These are phyloP conservation scores for Nemania abortiva DNA, from an alignment of 2,329 filamentous ascomycete genomes.

Conservation along the genomic window DNA sequence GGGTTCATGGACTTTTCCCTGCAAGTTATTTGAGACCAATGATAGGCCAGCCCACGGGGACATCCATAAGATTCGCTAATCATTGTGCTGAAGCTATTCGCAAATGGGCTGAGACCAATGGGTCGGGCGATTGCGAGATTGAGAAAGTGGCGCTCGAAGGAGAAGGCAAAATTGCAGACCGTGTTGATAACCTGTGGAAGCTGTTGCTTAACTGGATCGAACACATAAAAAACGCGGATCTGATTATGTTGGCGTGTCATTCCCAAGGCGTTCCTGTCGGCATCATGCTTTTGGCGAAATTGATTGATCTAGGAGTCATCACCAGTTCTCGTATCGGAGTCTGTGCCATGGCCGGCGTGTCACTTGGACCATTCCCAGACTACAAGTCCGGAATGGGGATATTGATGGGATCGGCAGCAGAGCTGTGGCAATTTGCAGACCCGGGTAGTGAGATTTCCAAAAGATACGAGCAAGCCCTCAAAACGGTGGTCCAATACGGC, in stretches of 20 bases:
- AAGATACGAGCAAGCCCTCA: constrained; percentile 81
- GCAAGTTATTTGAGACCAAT: constrained; percentile 88
- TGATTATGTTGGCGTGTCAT: constrained; percentile 92
- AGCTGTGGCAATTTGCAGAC: constrained; percentile 93
- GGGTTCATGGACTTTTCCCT: constrained; percentile 94
- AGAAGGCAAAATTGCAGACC: constrained; percentile 89
- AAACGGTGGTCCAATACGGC: constrained; percentile 80
- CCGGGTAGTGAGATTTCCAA: constrained; percentile 84
- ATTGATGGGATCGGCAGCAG: constrained; percentile 89
- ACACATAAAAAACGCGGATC: constrained; percentile 85
- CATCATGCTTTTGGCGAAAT: constrained; percentile 90
- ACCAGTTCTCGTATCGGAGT: constrained; percentile 82
- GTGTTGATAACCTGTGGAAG: constrained; percentile 94
- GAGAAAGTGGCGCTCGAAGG: constrained; percentile 96
- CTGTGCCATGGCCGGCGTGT: constrained; percentile 91
- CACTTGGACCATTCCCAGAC: constrained; percentile 90
- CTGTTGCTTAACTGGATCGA: constrained; percentile 95
- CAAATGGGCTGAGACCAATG: constrained; percentile 81
- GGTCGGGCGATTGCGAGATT: constrained; percentile 81
- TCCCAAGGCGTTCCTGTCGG: constrained; percentile 96
- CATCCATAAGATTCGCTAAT: constrained; percentile 91
- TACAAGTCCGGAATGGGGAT: constrained; percentile 89
- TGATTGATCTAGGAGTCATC: constrained; percentile 90
- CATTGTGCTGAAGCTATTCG: constrained; percentile 86
- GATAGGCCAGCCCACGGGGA: constrained; percentile 94